These are phyloP conservation scores for Cylindrodendrum hubeiense DNA, from an alignment of 2,329 filamentous ascomycete genomes.

Conservation along the genomic window DNA sequence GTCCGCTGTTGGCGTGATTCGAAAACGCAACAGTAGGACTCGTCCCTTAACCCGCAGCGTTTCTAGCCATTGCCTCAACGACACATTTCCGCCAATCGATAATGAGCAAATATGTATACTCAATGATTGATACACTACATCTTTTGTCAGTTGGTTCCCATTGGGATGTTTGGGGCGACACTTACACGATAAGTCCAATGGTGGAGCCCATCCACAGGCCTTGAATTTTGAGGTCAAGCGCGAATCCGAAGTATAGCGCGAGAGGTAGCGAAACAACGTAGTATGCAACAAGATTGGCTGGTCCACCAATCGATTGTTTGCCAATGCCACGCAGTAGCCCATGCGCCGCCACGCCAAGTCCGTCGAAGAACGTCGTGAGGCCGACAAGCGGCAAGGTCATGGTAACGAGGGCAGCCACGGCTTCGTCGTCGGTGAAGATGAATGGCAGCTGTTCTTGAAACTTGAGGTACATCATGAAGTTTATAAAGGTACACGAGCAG, in stretches of 20 bases:
- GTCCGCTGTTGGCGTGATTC: no score
- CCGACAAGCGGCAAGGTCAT: conserved; percentile 82
- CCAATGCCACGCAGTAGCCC: conserved; percentile 89
- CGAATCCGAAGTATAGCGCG: conserved; percentile 82
- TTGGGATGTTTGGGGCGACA: background rate
- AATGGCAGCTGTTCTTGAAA: conserved; percentile 74
- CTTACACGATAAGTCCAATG: background rate
- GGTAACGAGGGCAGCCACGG: conserved; percentile 78
- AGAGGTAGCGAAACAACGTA: conserved; percentile 89
- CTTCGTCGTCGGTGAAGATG: conserved; percentile 79
- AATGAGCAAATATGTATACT: conserved; percentile 64
- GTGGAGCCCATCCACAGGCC: conserved; percentile 75
- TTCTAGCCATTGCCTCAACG: conserved; percentile 64
- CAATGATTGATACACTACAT: conserved; percentile 61
- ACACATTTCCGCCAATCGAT: conserved; percentile 67
- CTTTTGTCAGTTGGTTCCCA: conserved; percentile 18
- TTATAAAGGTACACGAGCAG: background rate
- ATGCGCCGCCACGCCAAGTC: conserved; percentile 81
- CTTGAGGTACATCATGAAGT: background rate
- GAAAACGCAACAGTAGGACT: background rate
- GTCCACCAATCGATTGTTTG: conserved; percentile 88
- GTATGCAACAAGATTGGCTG: conserved; percentile 87
- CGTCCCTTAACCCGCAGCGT: conserved; percentile 56
- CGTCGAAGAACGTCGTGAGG: conserved; percentile 90
- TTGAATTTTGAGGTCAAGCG: conserved; percentile 78